Base-by-base conservation (phyloP, 2,329 filamentous ascomycete species). In the Neoascochyta sp. region DNA sequence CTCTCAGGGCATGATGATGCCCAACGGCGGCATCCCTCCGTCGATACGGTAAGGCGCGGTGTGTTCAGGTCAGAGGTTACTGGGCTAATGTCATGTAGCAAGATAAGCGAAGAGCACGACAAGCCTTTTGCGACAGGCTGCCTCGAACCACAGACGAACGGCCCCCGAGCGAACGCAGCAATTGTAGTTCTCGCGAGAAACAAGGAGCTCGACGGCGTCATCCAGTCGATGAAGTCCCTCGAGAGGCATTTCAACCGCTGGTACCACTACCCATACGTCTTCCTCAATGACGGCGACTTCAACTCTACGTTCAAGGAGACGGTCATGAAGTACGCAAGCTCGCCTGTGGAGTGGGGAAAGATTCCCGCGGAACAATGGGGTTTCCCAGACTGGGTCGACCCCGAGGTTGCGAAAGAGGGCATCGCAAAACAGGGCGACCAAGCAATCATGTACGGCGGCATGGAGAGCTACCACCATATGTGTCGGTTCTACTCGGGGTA, bases 401-500 rank as follows among this genome's bases (percentile, higher is more conserved):
- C 80, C 48, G 89, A 92, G 62, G 86, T 95, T 30, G 90, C 89
- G 45, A 88, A 89, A 67, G 92, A 98, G 65, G 90, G 90, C 39
- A 94, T 98, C 56, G 80, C 86, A 31, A 95, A 95, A 69, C 92
- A 98, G 65, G 92, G 92, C 45, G 92, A 98, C 64, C 81, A 82
- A 28, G 92, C 92, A 25, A 94, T 98, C 71, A 98, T 98, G 92
- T 98, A 96, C 62, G 92, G 92, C 62, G 92, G 92, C 25, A 83
- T 98, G 74, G 92, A 96, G 65, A 95, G 89, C 67, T 98, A 98
- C 61, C 92, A 98, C 57, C 83, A 93, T 66, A 98, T 98, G 92
- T 98, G 92, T 63, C 80, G 92, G 50, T 98, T 98, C 72, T 98
- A 98, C 69, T 98, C 92, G 43, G 92, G 90, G 83, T 92, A 71